Conservation (phyloP, 108 stramenopile genomes). For the Nannochloropsis granulata region DNA sequence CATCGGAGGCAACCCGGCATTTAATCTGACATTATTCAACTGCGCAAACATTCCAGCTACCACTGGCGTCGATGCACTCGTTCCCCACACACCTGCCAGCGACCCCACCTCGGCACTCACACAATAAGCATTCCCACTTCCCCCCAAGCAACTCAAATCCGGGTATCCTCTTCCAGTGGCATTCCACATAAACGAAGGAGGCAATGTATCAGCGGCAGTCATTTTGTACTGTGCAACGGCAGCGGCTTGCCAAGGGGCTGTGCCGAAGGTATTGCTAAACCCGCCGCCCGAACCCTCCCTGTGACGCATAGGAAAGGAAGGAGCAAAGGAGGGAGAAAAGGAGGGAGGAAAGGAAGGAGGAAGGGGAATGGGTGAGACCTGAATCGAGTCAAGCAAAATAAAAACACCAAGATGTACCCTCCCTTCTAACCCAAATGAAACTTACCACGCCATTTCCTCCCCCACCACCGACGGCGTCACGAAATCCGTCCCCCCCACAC, state of each 20-base stretch:
- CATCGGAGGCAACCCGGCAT: conserved; percentile 11
- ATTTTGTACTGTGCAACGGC: conserved; percentile 20
- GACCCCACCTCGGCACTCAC: conserved; percentile 13
- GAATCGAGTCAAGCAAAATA: too few species aligned
- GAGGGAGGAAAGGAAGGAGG: not conserved
- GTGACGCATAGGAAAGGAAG: not conserved
- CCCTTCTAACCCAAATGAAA: not conserved
- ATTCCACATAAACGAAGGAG: conserved; percentile 20
- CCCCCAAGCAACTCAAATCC: conserved; percentile 29
- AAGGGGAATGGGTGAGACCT: too few species aligned
- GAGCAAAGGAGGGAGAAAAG: not conserved
- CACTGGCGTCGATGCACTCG: conserved; percentile 20
- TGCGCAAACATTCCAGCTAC: conserved; percentile 28
- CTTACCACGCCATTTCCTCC: conserved; percentile 23
- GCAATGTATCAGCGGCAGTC: not conserved
- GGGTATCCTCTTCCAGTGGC: conserved; percentile 30
- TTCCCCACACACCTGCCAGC: conserved; percentile 29
- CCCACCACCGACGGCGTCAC: not conserved
- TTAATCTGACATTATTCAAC: conserved; percentile 21
- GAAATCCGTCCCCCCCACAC: conserved; percentile 42
- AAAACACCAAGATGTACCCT: not conserved
- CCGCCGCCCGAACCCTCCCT: conserved; percentile 19
- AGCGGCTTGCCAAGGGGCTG: conserved; percentile 8
- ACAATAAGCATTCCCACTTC: conserved; percentile 23
- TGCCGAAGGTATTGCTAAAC: conserved; percentile 25